phyloP scores from a whole-genome alignment of 306 rosid genomes.

The Leucaena leucocephala region DNA sequence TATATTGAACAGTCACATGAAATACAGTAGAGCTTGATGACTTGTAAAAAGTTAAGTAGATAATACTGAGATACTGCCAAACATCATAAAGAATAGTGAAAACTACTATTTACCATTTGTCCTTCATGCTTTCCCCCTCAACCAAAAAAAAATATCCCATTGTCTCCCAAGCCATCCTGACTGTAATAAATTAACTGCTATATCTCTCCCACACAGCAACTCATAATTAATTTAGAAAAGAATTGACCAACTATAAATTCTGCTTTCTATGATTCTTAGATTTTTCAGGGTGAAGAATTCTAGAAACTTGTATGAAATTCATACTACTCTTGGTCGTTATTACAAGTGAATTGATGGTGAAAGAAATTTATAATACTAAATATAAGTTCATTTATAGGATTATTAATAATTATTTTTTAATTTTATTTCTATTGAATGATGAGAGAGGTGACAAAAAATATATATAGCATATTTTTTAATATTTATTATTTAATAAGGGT shows the following conservation, averaged over 20 bases:
- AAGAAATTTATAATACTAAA: too few species aligned
- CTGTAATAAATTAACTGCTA: not conserved
- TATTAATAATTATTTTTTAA: too few species aligned
- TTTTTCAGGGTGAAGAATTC: not conserved
- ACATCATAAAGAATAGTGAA: not conserved
- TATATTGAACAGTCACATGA: not conserved
- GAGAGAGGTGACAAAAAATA: too few species aligned
- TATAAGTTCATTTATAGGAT: too few species aligned
- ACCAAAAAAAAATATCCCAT: not conserved
- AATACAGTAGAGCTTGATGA: not conserved
- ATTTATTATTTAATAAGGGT: too few species aligned
- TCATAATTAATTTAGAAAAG: not conserved
- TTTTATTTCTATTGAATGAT: too few species aligned
- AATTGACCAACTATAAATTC: too few species aligned
- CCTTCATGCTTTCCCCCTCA: not conserved
- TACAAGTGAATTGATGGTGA: too few species aligned
- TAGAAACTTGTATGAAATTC: not conserved
- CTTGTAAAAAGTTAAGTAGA: not conserved
- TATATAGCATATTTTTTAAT: too few species aligned
- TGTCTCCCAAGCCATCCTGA: not conserved
- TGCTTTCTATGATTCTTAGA: not conserved
- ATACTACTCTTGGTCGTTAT: too few species aligned
- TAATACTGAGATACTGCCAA: not conserved
- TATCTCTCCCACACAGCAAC: not conserved
- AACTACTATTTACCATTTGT: not conserved